phyloP scores from a whole-genome alignment of 768 basidiomycete genomes.

The Lactarius hengduanensis region DNA sequence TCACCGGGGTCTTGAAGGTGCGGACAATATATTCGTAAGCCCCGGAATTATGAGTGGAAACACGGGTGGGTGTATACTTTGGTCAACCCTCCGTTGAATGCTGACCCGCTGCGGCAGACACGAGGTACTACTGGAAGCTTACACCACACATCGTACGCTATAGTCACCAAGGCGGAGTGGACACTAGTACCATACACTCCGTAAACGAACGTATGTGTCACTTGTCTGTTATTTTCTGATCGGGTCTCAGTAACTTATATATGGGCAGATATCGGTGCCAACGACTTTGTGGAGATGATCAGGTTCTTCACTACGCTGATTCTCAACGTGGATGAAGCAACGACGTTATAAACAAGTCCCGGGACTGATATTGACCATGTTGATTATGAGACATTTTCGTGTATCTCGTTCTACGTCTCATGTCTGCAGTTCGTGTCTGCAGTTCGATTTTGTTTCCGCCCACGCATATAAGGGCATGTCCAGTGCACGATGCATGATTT shows the following conservation, averaged over 20 bases:
- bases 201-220: conserved; percentile 70
- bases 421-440: too few relatives aligned
- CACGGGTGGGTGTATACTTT: conserved; percentile 33
- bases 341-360: background rate
- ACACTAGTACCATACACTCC: conserved; percentile 55
- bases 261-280: conserved; percentile 45
- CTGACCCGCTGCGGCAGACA: conserved; percentile 16
- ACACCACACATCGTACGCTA: conserved; percentile 27
- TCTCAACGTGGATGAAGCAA: conserved; percentile 61
- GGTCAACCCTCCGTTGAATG: background rate
- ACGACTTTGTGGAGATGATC: conserved; percentile 60
- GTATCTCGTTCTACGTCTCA: too few relatives aligned
- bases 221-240: background rate
- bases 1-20: conserved; percentile 32
- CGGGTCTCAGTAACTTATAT: background rate
- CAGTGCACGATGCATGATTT: too few relatives aligned
- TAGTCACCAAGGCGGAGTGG: conserved; percentile 29
- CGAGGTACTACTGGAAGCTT: conserved; percentile 26
- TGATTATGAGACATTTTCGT: too few relatives aligned
- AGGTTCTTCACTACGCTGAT: conserved; percentile 64
- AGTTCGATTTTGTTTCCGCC: too few relatives aligned
- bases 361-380: too few relatives aligned
- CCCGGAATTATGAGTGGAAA: conserved; percentile 42
- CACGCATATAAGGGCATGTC: too few relatives aligned
- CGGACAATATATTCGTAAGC: conserved; percentile 37